phyloP scores from a whole-genome alignment of 257 asterid species.

The Penstemon davidsonii region DNA sequence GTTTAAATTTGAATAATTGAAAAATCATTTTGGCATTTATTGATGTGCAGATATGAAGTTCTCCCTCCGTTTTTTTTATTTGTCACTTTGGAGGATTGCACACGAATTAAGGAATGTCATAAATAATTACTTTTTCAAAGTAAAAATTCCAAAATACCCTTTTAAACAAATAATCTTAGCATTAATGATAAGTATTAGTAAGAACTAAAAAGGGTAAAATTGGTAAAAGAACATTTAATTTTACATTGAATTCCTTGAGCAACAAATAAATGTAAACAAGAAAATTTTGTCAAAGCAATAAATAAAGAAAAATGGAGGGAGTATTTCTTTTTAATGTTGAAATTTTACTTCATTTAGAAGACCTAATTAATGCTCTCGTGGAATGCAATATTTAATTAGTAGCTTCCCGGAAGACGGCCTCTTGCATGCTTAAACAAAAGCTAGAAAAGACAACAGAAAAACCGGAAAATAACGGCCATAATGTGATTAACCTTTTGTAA shows the following conservation, averaged over 20 bases:
- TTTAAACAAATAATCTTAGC: too few species aligned
- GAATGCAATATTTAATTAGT: conserved; percentile 32
- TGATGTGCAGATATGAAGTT: conserved; percentile 26
- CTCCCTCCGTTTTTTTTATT: background rate
- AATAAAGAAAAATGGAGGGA: too few species aligned
- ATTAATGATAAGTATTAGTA: too few species aligned
- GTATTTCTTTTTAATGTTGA: background rate
- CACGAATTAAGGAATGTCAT: background rate
- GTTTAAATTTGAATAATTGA: conserved; percentile 9
- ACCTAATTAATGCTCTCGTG: conserved; percentile 40
- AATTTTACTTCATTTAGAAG: conserved; percentile 25
- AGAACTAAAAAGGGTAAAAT: too few species aligned
- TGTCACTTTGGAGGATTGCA: too few species aligned
- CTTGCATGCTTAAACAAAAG: conserved; percentile 16
- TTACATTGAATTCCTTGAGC: too few species aligned
- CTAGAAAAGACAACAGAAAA: conserved; percentile 36
- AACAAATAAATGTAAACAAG: too few species aligned
- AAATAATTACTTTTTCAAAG: too few species aligned
- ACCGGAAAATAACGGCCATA: conserved; percentile 39
- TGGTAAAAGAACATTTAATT: too few species aligned
- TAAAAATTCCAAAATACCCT: too few species aligned
- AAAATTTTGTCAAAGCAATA: too few species aligned
- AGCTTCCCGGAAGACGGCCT: conserved; percentile 54
- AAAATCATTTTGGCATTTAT: conserved; percentile 27
- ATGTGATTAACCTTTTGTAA: background rate